Base-by-base conservation (phyloP, 352 stramenopile species). In the Phytophthora multivora region DNA sequence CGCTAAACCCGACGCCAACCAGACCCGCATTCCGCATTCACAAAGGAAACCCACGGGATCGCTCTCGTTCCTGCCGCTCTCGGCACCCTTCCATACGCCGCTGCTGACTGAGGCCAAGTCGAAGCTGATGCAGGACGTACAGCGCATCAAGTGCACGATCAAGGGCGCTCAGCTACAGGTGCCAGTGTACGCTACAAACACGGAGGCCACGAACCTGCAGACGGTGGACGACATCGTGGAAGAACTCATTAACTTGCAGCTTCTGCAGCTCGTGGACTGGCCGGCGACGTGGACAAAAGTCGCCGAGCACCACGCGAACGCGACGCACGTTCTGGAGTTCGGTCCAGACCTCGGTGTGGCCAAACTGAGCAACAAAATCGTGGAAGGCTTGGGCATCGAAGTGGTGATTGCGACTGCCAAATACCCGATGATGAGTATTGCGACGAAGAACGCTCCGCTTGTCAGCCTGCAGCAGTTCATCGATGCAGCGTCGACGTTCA, bases 11-110 rank as follows among this genome's bases (percentile, higher is more conserved):
- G 79, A 84, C 21, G 77, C 85, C 8, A 77, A 81, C 38, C 86
- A 96, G 66, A 90, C 74, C 23, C 83, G 89, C 12, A 73, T 90
- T 19, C 86, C 87, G n/a, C 78, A 88, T 63, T 96, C 89, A 38
- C 72, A 89, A 57, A 79, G 89, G 55, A 94, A 95, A 69, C 84
- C 86, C 10, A 63, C 66, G 5, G 86, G 83, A 0, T 71, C 62
- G n/a, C 56, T 88, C 10, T 66, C 52, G 8, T 93, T 91, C 42
- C 21, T 96, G 21, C 41, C 53, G 4, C 63, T 95, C 1, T 91
- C 84, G 36, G 79, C 79, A 19, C 79, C 87, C 1, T 96, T 96
- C 76, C 89, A 96, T 63, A 91, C 80, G 53, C 52, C 55, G 7
- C 41, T 90, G 43, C 53, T 93, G 21, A 54, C 28, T 36, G 46